phyloP scores from a whole-genome alignment of 306 rosid genomes.

The Ceratonia siliqua region DNA sequence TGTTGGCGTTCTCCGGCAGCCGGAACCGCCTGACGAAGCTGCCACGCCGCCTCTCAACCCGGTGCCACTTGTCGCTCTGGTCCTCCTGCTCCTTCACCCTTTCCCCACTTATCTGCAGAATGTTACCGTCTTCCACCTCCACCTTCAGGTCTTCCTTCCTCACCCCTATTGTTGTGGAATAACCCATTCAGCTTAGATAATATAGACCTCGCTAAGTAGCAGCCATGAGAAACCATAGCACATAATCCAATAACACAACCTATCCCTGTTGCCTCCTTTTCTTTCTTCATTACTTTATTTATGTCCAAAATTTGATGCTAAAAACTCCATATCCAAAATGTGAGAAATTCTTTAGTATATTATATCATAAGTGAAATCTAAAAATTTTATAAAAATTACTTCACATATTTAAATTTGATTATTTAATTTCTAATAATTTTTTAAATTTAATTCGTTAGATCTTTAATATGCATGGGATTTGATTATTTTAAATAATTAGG shows the following conservation, averaged over 20 bases:
- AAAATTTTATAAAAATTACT: too few species aligned
- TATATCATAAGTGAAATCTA: too few species aligned
- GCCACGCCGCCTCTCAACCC: slow-evolving; percentile 36
- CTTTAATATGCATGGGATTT: too few species aligned
- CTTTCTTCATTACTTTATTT: slow-evolving; percentile 27
- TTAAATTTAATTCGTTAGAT: too few species aligned
- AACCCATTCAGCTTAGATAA: slow-evolving; percentile 26
- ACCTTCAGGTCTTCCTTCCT: slow-evolving; percentile 47
- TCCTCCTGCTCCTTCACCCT: slow-evolving; percentile 41
- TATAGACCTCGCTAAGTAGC: slow-evolving; percentile 34
- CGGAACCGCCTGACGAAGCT: slow-evolving; percentile 37
- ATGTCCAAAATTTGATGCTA: neutral
- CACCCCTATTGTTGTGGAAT: slow-evolving; percentile 35
- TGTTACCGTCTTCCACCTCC: slow-evolving; percentile 38
- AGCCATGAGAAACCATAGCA: slow-evolving; percentile 43
- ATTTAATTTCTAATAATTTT: too few species aligned
- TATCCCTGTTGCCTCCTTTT: slow-evolving; percentile 33
- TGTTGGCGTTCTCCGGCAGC: slow-evolving; percentile 34
- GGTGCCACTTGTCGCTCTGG: slow-evolving; percentile 37
- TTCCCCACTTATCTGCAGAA: slow-evolving; percentile 48
- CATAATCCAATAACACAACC: slow-evolving; percentile 49
- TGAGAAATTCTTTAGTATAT: too few species aligned
- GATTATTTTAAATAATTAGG: too few species aligned
- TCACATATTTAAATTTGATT: too few species aligned
- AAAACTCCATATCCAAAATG: too few species aligned